Percentiles rank a stretch among this genome's conserved stretches.
Conservation (phyloP, 768 basidiomycete genomes). For the Filobasidium floriforme region DNA sequence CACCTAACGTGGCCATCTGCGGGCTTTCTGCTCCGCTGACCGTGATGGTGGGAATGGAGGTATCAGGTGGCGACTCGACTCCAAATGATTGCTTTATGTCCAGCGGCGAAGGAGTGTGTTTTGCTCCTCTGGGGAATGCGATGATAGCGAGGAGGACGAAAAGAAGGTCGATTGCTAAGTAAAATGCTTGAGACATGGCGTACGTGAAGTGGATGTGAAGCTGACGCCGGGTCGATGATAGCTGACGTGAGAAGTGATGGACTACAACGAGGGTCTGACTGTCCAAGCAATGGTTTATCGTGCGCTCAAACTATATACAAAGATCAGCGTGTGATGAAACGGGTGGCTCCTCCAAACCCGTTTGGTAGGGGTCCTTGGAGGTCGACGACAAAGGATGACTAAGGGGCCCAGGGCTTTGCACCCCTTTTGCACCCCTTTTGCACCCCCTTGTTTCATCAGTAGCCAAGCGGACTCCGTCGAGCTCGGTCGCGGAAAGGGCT, state of each 20-base stretch:
- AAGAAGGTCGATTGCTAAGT: not conserved
- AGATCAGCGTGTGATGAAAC: not conserved
- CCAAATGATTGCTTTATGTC: not conserved
- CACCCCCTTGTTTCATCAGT: not conserved
- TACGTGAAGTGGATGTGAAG: not conserved
- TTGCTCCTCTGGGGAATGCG: not conserved
- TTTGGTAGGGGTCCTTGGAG: not conserved
- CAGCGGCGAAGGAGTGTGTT: constrained; percentile 6
- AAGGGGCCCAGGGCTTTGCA: not conserved
- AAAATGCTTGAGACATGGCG: constrained; percentile 4
- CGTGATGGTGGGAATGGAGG: not conserved
- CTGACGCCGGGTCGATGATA: not conserved
- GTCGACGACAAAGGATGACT: not conserved
- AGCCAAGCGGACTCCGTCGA: not conserved
- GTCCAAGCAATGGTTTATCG: not conserved
- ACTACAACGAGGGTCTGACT: not conserved
- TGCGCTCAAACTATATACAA: not conserved
- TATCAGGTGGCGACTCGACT: not conserved
- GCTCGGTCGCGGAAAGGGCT: not conserved
- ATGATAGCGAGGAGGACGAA: constrained; percentile 3
- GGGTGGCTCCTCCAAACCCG: not conserved
- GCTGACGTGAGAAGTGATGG: not conserved
- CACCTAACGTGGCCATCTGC: not conserved
- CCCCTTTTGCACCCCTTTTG: too few relatives aligned
- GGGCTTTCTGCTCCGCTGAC: constrained; percentile 3